phyloP scores from a whole-genome alignment of 108 stramenopile genomes.

The Skeletonema menzelii region DNA sequence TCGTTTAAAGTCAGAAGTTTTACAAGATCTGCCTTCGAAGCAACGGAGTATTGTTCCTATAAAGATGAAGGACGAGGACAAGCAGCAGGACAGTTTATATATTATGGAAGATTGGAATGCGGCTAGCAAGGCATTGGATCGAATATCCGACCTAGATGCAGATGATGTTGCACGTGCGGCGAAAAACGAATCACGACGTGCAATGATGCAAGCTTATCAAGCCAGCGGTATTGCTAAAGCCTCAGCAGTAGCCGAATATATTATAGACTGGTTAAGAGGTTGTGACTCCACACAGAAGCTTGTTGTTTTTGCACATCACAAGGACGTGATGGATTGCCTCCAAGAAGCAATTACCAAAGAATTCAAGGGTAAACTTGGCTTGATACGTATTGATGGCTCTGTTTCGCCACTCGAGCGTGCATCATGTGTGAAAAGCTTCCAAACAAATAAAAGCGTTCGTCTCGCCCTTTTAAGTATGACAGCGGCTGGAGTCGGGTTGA shows the following conservation, averaged over 20 bases:
- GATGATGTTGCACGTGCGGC: constrained; percentile 55
- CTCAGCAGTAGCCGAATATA: constrained; percentile 64
- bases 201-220: constrained; percentile 88
- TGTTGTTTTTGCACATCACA: constrained; percentile 92
- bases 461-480: constrained; percentile 88
- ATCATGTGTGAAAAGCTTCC: constrained; percentile 77
- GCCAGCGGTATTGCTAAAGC: constrained; percentile 83
- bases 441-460: constrained; percentile 62
- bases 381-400: constrained; percentile 89
- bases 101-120: constrained; percentile 44
- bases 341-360: constrained; percentile 55
- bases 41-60: constrained; percentile 75
- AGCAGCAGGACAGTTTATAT: constrained; percentile 40
- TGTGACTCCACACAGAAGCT: constrained; percentile 68
- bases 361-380: constrained; percentile 54
- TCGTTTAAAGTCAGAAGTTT: constrained; percentile 82
- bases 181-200: constrained; percentile 54
- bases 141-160: constrained; percentile 41
- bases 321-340: constrained; percentile 77
- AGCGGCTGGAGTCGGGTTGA: constrained; percentile 90
- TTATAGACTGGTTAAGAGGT: constrained; percentile 73
- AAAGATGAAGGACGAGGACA: constrained; percentile 34
- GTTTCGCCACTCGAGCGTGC: constrained; percentile 79
- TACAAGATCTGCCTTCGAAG: constrained; percentile 86
- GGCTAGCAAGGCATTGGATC: constrained; percentile 42